Evolutionary conservation across 345 rosid genomes (phyloP).

Genomic region (Melaleuca alternifolia): DNA sequence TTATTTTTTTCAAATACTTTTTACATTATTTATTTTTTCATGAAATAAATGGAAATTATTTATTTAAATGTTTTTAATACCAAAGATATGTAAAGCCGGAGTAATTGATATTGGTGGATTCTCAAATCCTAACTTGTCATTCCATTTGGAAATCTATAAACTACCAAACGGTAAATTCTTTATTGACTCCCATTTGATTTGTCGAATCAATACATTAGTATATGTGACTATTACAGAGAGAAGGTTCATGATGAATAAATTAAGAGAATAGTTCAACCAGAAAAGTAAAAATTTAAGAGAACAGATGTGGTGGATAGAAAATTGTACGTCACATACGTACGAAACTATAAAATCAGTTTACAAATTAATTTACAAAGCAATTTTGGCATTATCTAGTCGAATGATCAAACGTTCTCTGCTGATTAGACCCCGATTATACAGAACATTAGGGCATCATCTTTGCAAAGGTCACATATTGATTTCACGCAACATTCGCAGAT

Average conservation of each 20-base stretch:
- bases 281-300: background rate
- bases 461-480: too few species aligned
- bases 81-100: background rate
- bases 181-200: rapidly evolving
- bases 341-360: background rate
- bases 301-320: rapidly evolving
- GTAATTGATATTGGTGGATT: background rate
- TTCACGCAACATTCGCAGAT: too few species aligned
- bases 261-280: background rate
- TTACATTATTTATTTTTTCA: too few species aligned
- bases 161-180: too few species aligned
- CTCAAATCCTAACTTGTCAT: background rate
- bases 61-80: background rate
- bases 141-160: background rate
- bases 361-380: background rate
- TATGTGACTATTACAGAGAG: rapidly evolving
- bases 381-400: background rate
- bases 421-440: background rate
- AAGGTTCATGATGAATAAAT: background rate
- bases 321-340: background rate
- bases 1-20: too few species aligned
- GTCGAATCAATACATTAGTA: rapidly evolving
- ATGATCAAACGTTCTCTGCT: rapidly evolving
- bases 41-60: background rate
- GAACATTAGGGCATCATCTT: background rate